Conservation (phyloP, 1,139 yeast species). For the Meyerozyma guilliermondii region DNA sequence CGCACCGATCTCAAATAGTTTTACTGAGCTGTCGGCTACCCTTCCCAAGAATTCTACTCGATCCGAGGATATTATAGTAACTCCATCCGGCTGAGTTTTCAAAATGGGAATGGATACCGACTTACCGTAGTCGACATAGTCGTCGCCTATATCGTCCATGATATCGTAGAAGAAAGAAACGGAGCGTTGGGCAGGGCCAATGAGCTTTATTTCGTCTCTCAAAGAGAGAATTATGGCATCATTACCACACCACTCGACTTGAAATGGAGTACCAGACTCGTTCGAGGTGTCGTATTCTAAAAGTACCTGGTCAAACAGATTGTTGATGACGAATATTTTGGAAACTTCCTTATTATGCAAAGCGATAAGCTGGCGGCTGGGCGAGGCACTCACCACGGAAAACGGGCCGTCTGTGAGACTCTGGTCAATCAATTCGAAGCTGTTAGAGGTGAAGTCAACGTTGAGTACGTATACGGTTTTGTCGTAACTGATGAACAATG, state of each 20-base stretch:
- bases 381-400: conserved; percentile 46
- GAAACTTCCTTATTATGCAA: conserved; percentile 41
- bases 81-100: conserved; percentile 63
- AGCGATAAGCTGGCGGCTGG: conserved; percentile 59
- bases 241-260: conserved; percentile 79
- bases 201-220: conserved; percentile 60
- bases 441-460: conserved; percentile 19
- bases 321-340: conserved; percentile 49
- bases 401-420: conserved; percentile 57
- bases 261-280: conserved; percentile 32
- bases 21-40: conserved; percentile 55
- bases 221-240: conserved; percentile 67
- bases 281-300: conserved; percentile 44
- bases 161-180: conserved; percentile 43
- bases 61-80: conserved; percentile 56
- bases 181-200: conserved; percentile 69
- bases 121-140: conserved; percentile 16
- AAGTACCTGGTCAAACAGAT: conserved; percentile 46
- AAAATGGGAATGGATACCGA: conserved; percentile 33
- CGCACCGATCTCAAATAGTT: conserved; percentile 78
- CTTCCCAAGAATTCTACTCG: conserved; percentile 61
- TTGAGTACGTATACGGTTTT: conserved; percentile 24
- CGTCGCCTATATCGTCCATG: conserved; percentile 19
- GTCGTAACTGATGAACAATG: conserved; percentile 24
- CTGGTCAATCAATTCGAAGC: conserved; percentile 29